These are phyloP conservation scores for Colletotrichum kahawae DNA, from an alignment of 2,329 filamentous ascomycete genomes.

Conservation along the genomic window DNA sequence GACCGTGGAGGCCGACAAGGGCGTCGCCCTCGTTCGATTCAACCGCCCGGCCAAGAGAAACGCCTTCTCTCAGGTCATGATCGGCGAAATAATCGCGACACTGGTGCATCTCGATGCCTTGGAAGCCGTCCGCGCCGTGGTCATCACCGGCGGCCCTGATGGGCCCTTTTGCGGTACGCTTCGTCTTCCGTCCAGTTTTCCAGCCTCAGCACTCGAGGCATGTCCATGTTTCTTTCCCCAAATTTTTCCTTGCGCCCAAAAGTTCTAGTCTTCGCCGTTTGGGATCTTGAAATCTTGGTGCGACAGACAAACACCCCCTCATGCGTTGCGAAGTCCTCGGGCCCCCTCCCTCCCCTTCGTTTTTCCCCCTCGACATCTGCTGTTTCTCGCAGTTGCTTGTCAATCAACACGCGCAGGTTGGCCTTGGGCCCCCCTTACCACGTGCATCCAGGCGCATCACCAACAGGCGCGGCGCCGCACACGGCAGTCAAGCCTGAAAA, in stretches of 20 bases:
- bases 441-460: not conserved
- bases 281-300: not conserved
- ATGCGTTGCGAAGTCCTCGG: not conserved
- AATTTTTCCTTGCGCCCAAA: not conserved
- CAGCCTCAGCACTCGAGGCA: not conserved
- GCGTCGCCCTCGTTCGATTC: constrained; percentile 17
- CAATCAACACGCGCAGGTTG: not conserved
- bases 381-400: not conserved
- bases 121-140: constrained; percentile 36
- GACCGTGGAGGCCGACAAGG: constrained; percentile 9
- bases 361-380: not conserved
- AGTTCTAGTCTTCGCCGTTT: not conserved
- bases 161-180: constrained; percentile 41
- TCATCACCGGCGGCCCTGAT: constrained; percentile 38
- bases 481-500: not conserved
- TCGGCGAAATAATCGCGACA: constrained; percentile 44
- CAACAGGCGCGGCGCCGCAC: not conserved
- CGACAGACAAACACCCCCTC: not conserved
- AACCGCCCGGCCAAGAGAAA: constrained; percentile 62
- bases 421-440: not conserved
- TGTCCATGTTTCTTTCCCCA: not conserved
- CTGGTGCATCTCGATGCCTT: constrained; percentile 16
- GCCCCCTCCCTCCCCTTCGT: not conserved
- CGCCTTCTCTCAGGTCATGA: constrained; percentile 59
- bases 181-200: not conserved